A percentile compares a stretch with the other conserved stretches of the same genome.
Conservation (phyloP, 1,139 yeast genomes). For the Protomyces inundatus region DNA sequence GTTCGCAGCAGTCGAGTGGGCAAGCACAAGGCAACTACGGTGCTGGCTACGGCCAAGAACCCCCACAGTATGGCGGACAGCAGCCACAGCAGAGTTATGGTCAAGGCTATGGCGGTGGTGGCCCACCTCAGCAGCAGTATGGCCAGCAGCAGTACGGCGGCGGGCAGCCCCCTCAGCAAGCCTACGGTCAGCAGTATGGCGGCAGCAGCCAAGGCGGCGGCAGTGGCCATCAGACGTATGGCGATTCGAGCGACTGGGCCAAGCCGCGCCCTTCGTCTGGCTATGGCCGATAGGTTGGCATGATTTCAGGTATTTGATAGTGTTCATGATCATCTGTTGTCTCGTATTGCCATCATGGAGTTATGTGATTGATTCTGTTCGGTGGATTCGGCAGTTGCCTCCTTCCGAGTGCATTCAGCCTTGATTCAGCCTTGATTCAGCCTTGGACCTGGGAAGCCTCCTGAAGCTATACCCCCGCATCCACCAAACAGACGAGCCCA, state of each 20-base stretch:
- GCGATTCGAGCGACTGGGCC: constrained; percentile 17
- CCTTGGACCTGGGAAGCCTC: too few relatives aligned
- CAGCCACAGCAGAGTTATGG: background rate
- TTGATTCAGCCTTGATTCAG: too few relatives aligned
- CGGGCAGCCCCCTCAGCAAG: background rate
- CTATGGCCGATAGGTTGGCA: background rate
- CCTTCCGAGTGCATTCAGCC: too few relatives aligned
- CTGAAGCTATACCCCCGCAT: too few relatives aligned
- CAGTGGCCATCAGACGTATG: background rate
- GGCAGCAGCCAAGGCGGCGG: background rate
- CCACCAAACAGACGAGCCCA: too few relatives aligned
- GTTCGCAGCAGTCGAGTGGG: background rate
- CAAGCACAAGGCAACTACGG: background rate
- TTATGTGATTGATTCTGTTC: too few relatives aligned
- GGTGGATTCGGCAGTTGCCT: too few relatives aligned
- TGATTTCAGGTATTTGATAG: too few relatives aligned
- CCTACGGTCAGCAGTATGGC: background rate
- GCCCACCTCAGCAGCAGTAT: background rate
- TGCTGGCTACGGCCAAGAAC: background rate
- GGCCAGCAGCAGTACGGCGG: background rate
- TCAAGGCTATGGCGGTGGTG: background rate
- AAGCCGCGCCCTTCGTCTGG: constrained; percentile 3
- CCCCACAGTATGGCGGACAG: background rate
- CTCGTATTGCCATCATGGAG: too few relatives aligned
- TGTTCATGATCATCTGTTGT: too few relatives aligned